phyloP scores from a whole-genome alignment of 192 early-diverging fungal species.

The Umbelopsis vinacea region DNA sequence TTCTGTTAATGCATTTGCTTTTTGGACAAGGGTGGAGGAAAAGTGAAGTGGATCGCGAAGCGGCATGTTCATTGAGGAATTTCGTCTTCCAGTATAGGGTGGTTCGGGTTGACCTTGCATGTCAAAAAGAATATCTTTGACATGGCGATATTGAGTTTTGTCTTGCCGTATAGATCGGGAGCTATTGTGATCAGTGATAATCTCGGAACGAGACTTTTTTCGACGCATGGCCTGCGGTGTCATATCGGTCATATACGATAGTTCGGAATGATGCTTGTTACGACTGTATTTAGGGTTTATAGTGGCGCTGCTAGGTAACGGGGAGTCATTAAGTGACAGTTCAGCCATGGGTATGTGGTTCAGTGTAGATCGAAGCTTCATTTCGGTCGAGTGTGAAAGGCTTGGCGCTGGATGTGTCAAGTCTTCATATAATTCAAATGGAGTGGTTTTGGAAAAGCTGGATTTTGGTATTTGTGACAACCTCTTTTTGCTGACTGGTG shows the following conservation, averaged over 20 bases:
- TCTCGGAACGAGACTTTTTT: not conserved
- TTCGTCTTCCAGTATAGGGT: not conserved
- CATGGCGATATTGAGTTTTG: slow-evolving; percentile 28
- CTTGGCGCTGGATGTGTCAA: not conserved
- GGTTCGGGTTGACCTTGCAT: slow-evolving; percentile 1
- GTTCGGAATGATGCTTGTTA: slow-evolving; percentile 7
- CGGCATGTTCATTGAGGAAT: not conserved
- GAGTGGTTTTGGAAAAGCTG: slow-evolving; percentile 35
- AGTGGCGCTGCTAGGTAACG: not conserved
- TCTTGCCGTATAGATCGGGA: not conserved
- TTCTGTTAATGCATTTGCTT: slow-evolving; percentile 10
- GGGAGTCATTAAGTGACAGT: not conserved
- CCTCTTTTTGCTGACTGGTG: slow-evolving; percentile 14
- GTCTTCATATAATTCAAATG: slow-evolving; percentile 13
- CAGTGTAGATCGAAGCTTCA: not conserved
- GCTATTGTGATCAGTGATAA: not conserved
- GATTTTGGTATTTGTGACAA: not conserved
- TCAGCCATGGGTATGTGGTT: slow-evolving; percentile 12
- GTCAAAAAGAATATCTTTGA: slow-evolving; percentile 26
- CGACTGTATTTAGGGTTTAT: not conserved
- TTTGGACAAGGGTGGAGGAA: not conserved
- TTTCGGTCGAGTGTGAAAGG: not conserved
- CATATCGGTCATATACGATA: not conserved
- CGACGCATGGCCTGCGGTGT: not conserved
- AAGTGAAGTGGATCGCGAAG: not conserved